Evolutionary conservation across 208 protist genomes (phyloP), one percentile per base, ranked within the genome.

Genomic region (Blastocrithidia nonstop): DNA sequence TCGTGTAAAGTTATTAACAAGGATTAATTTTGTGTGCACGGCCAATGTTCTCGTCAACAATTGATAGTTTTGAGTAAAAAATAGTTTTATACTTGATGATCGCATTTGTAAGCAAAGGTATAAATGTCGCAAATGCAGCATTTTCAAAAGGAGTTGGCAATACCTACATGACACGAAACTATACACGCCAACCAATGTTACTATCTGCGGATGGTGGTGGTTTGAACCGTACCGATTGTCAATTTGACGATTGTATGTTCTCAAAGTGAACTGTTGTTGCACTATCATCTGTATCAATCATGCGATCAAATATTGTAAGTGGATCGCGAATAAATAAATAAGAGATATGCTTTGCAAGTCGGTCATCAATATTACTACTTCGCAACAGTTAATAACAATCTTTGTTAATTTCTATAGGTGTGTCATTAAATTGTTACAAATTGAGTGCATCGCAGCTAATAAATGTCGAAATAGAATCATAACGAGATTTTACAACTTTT

Each of bases 71-170:
- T 11, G 98, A 88, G 71, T 98, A 98, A 33, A 99, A 88, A 50
- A 87, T 73, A 11, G 95, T 56, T 43, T 93, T 75, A 55, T 98
- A 97, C 37, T 74, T 85, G 37, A 96, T 68, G 50, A 99, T 98
- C 11, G 83, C 85, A 21, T 87, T 76, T 0, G 93, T 93, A 5
- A 98, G 54, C 6, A 99, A 73, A 7, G 90, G 58, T 13, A 97
- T 86, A 47, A 99, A 97, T 26, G 96, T 79, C 13, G 85, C 80
- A 41, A 96, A 98, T 13, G 97, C 97, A 4, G 97, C 91, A 61
- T 99, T 99, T 71, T 99, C 97, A 64, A 99, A 99, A 39, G 98
- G 95, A 0, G 96, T 98, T 1, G 97, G 70, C 65, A 93, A 78
- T 11, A 96, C 71, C 46, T 97, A 88, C 86, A 97, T 95, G 25